Percentiles rank a stretch among this genome's conserved stretches.
These are phyloP conservation scores for Blyttiomyces sp. DNA, from an alignment of 371 early-diverging fungal genomes.

Conservation along the genomic window DNA sequence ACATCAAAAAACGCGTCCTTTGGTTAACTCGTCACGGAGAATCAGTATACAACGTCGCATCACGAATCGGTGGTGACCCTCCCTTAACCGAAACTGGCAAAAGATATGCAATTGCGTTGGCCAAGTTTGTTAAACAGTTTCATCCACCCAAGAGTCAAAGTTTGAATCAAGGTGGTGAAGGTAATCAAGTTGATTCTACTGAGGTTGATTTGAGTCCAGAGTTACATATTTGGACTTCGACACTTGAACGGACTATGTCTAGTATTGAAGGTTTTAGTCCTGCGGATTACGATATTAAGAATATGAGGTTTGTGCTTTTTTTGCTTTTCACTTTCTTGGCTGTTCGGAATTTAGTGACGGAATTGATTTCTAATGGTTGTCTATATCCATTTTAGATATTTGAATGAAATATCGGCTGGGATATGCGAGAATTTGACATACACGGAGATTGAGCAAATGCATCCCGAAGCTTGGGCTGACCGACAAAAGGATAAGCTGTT, in stretches of 20 bases:
- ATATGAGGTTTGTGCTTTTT: conserved; percentile 42
- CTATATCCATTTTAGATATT: conserved; percentile 40
- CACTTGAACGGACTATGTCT: conserved; percentile 66
- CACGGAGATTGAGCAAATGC: conserved; percentile 61
- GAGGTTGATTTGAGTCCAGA: neutral
- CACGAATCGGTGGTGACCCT: conserved; percentile 74
- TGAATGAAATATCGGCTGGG: conserved; percentile 86
- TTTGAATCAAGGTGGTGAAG: too few species aligned
- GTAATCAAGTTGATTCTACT: neutral
- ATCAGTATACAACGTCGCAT: conserved; percentile 47
- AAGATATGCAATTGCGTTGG: conserved; percentile 62
- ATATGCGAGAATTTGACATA: conserved; percentile 57
- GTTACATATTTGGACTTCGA: conserved; percentile 68
- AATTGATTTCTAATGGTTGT: neutral
- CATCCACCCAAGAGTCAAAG: neutral
- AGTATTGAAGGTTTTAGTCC: conserved; percentile 68
- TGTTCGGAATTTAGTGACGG: neutral
- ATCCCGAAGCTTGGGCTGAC: conserved; percentile 65
- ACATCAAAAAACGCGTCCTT: conserved; percentile 63
- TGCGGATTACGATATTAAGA: conserved; percentile 66
- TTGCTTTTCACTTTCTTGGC: neutral
- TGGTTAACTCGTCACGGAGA: conserved; percentile 84
- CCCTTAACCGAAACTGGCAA: conserved; percentile 63
- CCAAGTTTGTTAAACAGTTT: conserved; percentile 51
- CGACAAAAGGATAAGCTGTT: conserved; percentile 69